These are phyloP conservation scores for Didymella sp. DNA, from an alignment of 2,329 filamentous ascomycete species.

Conservation along the genomic window DNA sequence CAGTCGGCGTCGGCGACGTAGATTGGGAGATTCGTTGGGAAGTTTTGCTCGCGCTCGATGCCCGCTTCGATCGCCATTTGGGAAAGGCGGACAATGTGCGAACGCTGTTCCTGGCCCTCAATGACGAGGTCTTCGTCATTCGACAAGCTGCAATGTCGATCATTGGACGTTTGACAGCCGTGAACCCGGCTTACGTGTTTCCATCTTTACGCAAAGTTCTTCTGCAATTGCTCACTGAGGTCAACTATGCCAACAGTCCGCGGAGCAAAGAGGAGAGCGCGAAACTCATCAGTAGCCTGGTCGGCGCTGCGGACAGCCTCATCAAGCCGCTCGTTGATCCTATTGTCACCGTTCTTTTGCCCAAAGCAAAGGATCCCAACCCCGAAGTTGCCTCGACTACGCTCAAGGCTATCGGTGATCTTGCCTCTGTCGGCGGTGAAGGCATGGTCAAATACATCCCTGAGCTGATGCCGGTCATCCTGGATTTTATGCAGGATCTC, in stretches of 20 bases:
- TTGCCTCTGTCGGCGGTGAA: constrained; percentile 91
- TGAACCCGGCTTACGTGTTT: constrained; percentile 97
- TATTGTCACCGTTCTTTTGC: constrained; percentile 92
- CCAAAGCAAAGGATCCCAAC: constrained; percentile 85
- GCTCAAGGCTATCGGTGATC: constrained; percentile 91
- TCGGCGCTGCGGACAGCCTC: constrained; percentile 88
- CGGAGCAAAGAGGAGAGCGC: constrained; percentile 97
- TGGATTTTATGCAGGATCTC: constrained; percentile 92
- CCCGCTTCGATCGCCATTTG: constrained; percentile 94
- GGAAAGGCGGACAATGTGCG: constrained; percentile 97
- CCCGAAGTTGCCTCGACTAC: constrained; percentile 92
- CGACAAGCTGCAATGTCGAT: constrained; percentile 95
- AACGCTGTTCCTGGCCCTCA: constrained; percentile 91
- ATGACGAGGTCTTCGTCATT: constrained; percentile 92
- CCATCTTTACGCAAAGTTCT: constrained; percentile 93
- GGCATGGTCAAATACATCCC: constrained; percentile 94
- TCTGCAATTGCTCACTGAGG: constrained; percentile 93
- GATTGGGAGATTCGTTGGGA: constrained; percentile 88
- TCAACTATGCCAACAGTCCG: constrained; percentile 93
- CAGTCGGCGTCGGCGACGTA: constrained; percentile 89
- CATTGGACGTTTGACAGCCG: constrained; percentile 86
- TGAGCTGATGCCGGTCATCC: constrained; percentile 90
- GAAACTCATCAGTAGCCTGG: constrained; percentile 87
- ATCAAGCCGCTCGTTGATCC: constrained; percentile 97
- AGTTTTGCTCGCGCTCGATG: constrained; percentile 86